Conservation (phyloP, 1,284 basidiomycete genomes). For the Boletus smithii region DNA sequence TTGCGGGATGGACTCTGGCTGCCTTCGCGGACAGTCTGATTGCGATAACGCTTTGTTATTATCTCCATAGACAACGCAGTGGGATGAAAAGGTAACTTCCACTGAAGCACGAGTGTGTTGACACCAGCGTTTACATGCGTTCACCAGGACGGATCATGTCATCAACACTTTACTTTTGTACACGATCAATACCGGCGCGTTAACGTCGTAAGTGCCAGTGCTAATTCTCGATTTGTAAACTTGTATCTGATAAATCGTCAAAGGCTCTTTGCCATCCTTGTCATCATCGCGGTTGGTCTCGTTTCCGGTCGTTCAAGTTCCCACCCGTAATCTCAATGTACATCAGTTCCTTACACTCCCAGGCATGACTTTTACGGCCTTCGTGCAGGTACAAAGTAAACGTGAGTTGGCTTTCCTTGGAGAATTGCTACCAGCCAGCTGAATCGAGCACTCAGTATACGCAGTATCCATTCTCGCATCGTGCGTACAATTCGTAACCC, state of each 20-base stretch:
- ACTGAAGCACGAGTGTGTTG: no score
- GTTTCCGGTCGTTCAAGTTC: not conserved
- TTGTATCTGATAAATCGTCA: not conserved
- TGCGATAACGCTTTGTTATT: slow-evolving; percentile 11
- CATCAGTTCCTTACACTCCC: not conserved
- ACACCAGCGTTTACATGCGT: not conserved
- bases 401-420: not conserved
- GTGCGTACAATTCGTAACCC: not conserved
- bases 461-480: slow-evolving; percentile 13
- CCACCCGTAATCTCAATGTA: not conserved
- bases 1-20: slow-evolving; percentile 9
- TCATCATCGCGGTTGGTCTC: slow-evolving; percentile 1
- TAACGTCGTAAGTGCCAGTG: slow-evolving; percentile 9
- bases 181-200: slow-evolving; percentile 11
- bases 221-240: no score
- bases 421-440: not conserved
- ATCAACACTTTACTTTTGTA: slow-evolving; percentile 13
- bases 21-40: slow-evolving; percentile 2
- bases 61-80: slow-evolving; percentile 6
- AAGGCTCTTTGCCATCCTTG: not conserved
- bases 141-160: slow-evolving; percentile 8
- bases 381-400: slow-evolving; percentile 6
- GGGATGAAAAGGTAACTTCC: slow-evolving; percentile 9
- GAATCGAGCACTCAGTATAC: not conserved
- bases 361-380: slow-evolving; percentile 3